Evolutionary conservation across 495 filamentous ascomycete species (phyloP), one percentile per base, ranked within the genome.

Genomic region (Amorphotheca resinae): DNA sequence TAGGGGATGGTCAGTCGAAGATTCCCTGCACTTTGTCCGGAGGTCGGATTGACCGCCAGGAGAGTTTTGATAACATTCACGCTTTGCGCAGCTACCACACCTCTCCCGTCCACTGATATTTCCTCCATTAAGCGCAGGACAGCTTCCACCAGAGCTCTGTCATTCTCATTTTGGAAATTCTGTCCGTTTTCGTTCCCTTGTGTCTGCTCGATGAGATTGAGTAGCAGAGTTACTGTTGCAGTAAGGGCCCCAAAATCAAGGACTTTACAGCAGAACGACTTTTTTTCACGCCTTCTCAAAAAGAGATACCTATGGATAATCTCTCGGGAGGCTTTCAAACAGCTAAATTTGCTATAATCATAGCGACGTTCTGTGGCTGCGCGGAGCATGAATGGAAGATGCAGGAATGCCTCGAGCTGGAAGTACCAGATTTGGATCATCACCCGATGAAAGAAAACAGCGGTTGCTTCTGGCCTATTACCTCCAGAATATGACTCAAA

Each of bases 331-430:
- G 64, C 54, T 8, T 56, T 54, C 14, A 62, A 41, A 37, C 66
- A 71, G 9, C 57, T 59, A 14, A 57, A 55, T 47, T 65, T 70
- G 59, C 63, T 72, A 46, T 72, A 70, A 39, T 70, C 67, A 52
- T 63, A 64, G 1, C 53, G 58, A 12, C 53, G 51, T 42, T 68
- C 67, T 20, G 60, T 60, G 0, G 65, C 51, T 33, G 64, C 61
- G 4, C 58, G 61, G 4, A 69, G 53, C 62, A 69, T 65, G 44
- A 63, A 69, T 2, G 67, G 67, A 11, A 71, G 58, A 45, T 71
- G 67, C 0, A 66, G 49, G 3, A 69, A 55, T 33, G 63, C 59
- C 30, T 61, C 51, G 3, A 69, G 55, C 41, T 66, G 58, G 50
- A 61, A 58, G 35, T 64, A 65, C 48, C 69, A 64, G 44, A 72